Percentiles rank a stretch among this genome's conserved stretches.
Conservation (phyloP, 2,329 filamentous ascomycete species). For the Monilinia laxa region DNA sequence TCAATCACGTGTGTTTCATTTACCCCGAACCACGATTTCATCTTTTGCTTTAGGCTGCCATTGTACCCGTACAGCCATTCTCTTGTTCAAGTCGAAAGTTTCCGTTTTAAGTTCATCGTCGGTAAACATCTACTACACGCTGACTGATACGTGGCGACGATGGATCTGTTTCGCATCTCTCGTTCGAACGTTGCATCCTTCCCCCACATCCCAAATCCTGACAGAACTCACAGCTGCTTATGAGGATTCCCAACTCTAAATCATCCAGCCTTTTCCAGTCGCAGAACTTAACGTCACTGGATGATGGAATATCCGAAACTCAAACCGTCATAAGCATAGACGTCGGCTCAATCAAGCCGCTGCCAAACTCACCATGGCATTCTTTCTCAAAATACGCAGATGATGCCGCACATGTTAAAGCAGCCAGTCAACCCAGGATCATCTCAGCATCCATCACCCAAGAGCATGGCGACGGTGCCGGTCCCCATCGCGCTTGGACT, state of each 20-base stretch:
- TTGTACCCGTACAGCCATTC: not conserved
- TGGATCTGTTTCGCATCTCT: not conserved
- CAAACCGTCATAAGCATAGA: not conserved
- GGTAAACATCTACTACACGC: not conserved
- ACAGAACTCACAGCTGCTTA: not conserved
- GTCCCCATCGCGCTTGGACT: too few species aligned
- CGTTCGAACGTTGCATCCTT: not conserved
- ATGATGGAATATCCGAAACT: too few species aligned
- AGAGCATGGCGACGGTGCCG: too few species aligned
- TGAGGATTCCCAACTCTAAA: not conserved
- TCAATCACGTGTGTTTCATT: conserved; percentile 9
- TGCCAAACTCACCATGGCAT: not conserved
- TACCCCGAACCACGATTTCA: not conserved
- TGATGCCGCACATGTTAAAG: too few species aligned
- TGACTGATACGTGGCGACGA: not conserved
- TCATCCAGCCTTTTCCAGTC: not conserved
- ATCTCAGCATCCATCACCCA: too few species aligned
- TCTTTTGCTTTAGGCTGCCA: not conserved
- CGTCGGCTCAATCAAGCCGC: not conserved
- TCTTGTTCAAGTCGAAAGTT: not conserved
- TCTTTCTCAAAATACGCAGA: too few species aligned
- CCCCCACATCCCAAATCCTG: not conserved
- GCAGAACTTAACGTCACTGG: too few species aligned
- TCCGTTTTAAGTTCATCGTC: not conserved
- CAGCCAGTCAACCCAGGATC: too few species aligned